Evolutionary conservation across 2,329 filamentous ascomycete species (phyloP).

Genomic region (Talaromyces sp.): DNA sequence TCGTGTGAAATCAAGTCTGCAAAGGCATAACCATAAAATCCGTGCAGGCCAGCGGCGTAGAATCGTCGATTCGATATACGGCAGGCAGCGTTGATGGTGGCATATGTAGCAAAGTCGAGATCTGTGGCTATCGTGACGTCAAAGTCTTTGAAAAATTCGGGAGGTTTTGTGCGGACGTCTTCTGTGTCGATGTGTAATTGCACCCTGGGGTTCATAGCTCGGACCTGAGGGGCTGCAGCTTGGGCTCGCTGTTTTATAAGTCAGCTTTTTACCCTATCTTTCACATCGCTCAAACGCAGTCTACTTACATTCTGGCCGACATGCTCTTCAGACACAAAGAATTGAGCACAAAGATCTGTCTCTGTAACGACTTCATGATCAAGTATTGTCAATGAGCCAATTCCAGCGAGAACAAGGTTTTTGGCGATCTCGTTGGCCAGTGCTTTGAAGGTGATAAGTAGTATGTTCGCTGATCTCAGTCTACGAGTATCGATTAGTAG

Average conservation of each 20-base stretch:
- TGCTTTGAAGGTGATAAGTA: conserved; percentile 82
- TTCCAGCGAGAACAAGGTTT: conserved; percentile 90
- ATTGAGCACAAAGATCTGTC: conserved; percentile 75
- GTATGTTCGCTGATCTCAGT: conserved; percentile 83
- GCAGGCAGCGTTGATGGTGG: conserved; percentile 80
- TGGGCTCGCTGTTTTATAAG: conserved; percentile 61
- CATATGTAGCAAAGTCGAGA: conserved; percentile 69
- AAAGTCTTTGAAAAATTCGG: conserved; percentile 73
- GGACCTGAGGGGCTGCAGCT: conserved; percentile 72
- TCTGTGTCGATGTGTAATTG: conserved; percentile 66
- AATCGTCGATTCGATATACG: conserved; percentile 75
- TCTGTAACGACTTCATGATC: conserved; percentile 74
- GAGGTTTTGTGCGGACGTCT: conserved; percentile 64
- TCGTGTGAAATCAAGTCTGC: conserved; percentile 87
- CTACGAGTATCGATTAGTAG: conserved; percentile 39
- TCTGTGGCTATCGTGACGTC: conserved; percentile 89
- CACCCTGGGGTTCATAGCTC: conserved; percentile 86
- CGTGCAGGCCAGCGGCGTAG: conserved; percentile 83
- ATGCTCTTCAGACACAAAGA: conserved; percentile 71
- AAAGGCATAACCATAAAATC: conserved; percentile 93
- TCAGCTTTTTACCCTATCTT: neutral
- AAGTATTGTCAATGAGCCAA: conserved; percentile 83
- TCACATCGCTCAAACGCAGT: neutral
- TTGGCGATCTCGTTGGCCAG: conserved; percentile 94
- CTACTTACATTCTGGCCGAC: conserved; percentile 67